These are phyloP conservation scores for Solanum hybrid DNA, from an alignment of 305 asterid genomes.

Conservation along the genomic window DNA sequence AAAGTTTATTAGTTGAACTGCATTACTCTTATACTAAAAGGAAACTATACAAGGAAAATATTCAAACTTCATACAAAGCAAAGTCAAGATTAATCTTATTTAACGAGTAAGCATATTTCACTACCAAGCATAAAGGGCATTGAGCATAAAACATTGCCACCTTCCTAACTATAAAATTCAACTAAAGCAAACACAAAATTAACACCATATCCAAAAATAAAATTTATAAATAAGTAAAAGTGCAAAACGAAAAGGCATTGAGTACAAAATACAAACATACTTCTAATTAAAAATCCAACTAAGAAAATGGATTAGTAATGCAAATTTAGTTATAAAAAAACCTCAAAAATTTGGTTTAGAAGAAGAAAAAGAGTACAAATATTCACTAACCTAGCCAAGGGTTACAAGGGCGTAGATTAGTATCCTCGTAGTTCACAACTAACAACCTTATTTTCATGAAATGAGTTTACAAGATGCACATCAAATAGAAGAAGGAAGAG, in stretches of 20 bases:
- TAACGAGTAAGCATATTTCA: background rate
- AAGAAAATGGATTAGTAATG: background rate
- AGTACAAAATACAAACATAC: background rate
- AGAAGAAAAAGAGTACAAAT: background rate
- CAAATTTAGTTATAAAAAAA: background rate
- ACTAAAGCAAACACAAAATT: background rate
- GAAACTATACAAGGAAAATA: background rate
- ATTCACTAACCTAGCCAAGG: background rate
- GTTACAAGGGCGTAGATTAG: background rate
- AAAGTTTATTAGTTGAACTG: background rate
- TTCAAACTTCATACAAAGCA: background rate
- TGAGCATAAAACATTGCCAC: background rate
- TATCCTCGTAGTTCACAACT: background rate
- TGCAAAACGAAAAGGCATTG: background rate
- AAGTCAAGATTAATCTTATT: background rate
- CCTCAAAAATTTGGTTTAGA: background rate
- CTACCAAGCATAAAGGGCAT: background rate
- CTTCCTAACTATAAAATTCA: background rate
- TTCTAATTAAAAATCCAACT: background rate
- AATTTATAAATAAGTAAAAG: background rate
- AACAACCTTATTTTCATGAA: background rate
- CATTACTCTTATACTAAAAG: background rate
- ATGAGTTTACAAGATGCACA: background rate
- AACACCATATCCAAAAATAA: background rate
- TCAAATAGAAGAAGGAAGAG: background rate